Conservation (phyloP, 768 basidiomycete genomes). For the Asterophora parasitica region DNA sequence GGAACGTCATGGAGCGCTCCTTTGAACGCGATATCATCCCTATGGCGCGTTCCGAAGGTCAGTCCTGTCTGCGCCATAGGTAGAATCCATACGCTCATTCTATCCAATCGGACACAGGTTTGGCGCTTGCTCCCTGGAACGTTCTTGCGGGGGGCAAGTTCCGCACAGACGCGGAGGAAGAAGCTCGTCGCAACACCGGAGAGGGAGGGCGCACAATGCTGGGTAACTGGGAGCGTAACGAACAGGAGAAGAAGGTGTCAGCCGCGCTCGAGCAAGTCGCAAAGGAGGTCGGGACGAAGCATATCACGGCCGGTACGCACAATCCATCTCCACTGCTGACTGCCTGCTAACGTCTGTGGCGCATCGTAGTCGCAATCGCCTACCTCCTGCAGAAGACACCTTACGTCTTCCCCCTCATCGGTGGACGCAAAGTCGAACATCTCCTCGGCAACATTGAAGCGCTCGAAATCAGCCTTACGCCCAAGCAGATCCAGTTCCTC, state of each 20-base stretch:
- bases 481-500: conserved; percentile 40
- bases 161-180: conserved; percentile 45
- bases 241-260: conserved; percentile 37
- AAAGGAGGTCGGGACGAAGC: conserved; percentile 31
- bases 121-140: conserved; percentile 31
- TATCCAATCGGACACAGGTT: conserved; percentile 21
- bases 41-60: conserved; percentile 13
- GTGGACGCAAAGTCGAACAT: conserved; percentile 49
- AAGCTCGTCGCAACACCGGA: conserved; percentile 21
- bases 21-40: conserved; percentile 15
- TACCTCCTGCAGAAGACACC: conserved; percentile 52
- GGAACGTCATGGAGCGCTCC: conserved; percentile 13
- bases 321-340: too few relatives aligned
- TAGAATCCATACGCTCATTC: conserved; percentile 26
- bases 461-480: conserved; percentile 38
- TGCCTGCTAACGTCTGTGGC: too few relatives aligned
- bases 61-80: background rate
- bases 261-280: conserved; percentile 47
- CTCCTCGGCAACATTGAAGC: conserved; percentile 46
- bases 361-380: conserved; percentile 42
- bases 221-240: conserved; percentile 40
- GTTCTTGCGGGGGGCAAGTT: conserved; percentile 40
- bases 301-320: conserved; percentile 23
- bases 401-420: conserved; percentile 48
- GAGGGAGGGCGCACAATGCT: conserved; percentile 34